These are phyloP conservation scores for Fusarium tjaetaba DNA, from an alignment of 2,329 filamentous ascomycete genomes.

Conservation along the genomic window DNA sequence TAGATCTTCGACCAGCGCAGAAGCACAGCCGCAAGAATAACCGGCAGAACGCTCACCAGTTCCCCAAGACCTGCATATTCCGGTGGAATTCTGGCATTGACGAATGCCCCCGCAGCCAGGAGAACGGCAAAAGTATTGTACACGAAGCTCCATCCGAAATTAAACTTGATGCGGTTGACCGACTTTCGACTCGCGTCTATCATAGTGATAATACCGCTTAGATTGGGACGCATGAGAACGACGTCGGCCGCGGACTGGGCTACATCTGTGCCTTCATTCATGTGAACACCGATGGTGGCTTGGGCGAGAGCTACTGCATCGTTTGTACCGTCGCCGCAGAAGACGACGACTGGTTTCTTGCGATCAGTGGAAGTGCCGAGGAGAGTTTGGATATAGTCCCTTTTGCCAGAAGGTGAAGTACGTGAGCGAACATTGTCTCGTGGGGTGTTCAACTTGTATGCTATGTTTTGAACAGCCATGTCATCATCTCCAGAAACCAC, in stretches of 20 bases:
- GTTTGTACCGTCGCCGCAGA: slow-evolving; percentile 83
- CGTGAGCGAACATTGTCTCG: slow-evolving; percentile 52
- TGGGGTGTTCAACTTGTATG: slow-evolving; percentile 53
- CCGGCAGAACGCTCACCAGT: slow-evolving; percentile 77
- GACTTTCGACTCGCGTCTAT: slow-evolving; percentile 63
- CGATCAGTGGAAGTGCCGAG: slow-evolving; percentile 30
- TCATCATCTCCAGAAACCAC: slow-evolving; percentile 64
- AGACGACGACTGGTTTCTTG: slow-evolving; percentile 63
- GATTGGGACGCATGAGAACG: slow-evolving; percentile 67
- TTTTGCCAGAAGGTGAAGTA: slow-evolving; percentile 58
- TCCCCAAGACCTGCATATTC: slow-evolving; percentile 76
- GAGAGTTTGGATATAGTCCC: slow-evolving; percentile 55
- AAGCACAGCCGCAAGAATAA: slow-evolving; percentile 57
- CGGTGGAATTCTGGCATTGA: slow-evolving; percentile 62
- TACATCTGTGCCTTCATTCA: slow-evolving; percentile 70
- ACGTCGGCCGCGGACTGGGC: slow-evolving; percentile 75
- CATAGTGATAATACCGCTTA: slow-evolving; percentile 66
- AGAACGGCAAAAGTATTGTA: slow-evolving; percentile 78
- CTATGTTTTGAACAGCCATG: slow-evolving; percentile 56
- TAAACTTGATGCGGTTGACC: slow-evolving; percentile 66
- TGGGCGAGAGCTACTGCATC: slow-evolving; percentile 78
- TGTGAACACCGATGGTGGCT: slow-evolving; percentile 76
- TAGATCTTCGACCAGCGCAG: slow-evolving; percentile 43
- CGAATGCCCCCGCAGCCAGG: slow-evolving; percentile 73
- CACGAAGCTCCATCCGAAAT: slow-evolving; percentile 75